Percentiles rank a stretch among this genome's conserved stretches.
Evolutionary conservation across 2,329 filamentous ascomycete genomes (phyloP).

Genomic region (Nigrospora oryzae): DNA sequence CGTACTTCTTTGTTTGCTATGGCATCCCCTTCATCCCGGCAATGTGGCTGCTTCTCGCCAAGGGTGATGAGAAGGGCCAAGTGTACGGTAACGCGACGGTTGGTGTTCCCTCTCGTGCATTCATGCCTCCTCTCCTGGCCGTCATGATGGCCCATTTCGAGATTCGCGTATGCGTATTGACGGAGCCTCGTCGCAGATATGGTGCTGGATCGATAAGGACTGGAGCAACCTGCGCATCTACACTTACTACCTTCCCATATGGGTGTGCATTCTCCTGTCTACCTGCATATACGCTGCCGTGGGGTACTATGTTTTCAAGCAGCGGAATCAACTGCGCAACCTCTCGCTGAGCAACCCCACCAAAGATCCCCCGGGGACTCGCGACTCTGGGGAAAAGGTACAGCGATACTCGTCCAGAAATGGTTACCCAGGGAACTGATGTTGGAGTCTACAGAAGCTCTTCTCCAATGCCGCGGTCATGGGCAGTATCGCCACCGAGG

Average conservation of each 20-base stretch:
- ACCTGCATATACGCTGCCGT: constrained; percentile 47
- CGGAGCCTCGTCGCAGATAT: constrained; percentile 32
- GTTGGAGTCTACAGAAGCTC: constrained; percentile 11
- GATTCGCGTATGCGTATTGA: too few relatives aligned
- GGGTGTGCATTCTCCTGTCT: constrained; percentile 49
- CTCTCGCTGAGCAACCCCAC: constrained; percentile 36
- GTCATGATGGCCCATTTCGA: background rate
- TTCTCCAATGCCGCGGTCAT: constrained; percentile 20
- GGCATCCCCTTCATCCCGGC: constrained; percentile 63
- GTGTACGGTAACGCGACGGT: constrained; percentile 52
- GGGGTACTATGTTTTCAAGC: constrained; percentile 51
- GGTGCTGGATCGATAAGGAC: constrained; percentile 50
- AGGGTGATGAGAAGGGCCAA: constrained; percentile 22
- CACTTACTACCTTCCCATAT: constrained; percentile 54
- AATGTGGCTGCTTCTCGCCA: constrained; percentile 54
- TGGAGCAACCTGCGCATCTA: constrained; percentile 51
- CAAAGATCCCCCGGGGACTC: constrained; percentile 10
- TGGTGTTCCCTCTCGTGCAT: constrained; percentile 8
- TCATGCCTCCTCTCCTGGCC: background rate
- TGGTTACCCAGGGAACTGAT: background rate
- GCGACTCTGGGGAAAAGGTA: constrained; percentile 24
- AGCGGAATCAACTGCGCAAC: constrained; percentile 40
- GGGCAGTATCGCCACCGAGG: constrained; percentile 19
- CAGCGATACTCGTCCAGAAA: background rate
- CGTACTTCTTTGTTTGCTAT: constrained; percentile 64